Evolutionary conservation across 129 eudicot genomes (phyloP).

Genomic region (Escallonia herrerae): DNA sequence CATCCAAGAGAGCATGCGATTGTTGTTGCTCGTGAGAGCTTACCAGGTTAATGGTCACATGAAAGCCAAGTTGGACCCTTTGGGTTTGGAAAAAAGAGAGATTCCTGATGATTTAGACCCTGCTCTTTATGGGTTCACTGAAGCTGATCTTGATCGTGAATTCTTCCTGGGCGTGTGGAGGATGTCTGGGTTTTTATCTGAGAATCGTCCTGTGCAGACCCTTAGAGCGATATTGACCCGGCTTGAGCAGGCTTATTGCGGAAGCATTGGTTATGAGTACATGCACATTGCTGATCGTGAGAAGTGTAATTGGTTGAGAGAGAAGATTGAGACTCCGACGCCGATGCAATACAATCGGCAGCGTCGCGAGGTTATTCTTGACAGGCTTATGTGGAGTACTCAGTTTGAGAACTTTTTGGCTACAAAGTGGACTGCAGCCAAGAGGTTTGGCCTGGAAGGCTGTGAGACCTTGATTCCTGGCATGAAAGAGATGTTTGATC

Average conservation of each 20-base stretch:
- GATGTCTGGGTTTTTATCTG: slow-evolving; percentile 90
- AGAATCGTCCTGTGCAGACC: slow-evolving; percentile 95
- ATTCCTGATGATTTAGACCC: slow-evolving; percentile 77
- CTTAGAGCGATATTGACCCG: slow-evolving; percentile 73
- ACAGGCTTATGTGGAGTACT: slow-evolving; percentile 91
- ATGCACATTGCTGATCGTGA: slow-evolving; percentile 96
- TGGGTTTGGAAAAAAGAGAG: slow-evolving; percentile 66
- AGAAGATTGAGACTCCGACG: slow-evolving; percentile 89
- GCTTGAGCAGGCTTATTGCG: slow-evolving; percentile 95
- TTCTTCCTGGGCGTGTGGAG: slow-evolving; percentile 93
- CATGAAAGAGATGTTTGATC: slow-evolving; percentile 98
- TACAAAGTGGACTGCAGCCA: slow-evolving; percentile 96
- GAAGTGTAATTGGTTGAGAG: slow-evolving; percentile 89
- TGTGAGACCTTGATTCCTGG: slow-evolving; percentile 97
- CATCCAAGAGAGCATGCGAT: slow-evolving; percentile 90
- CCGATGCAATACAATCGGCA: slow-evolving; percentile 70
- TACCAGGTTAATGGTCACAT: slow-evolving; percentile 96
- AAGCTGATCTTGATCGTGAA: slow-evolving; percentile 93
- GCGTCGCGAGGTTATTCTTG: slow-evolving; percentile 89
- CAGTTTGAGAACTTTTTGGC: slow-evolving; percentile 97
- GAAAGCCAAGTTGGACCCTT: slow-evolving; percentile 84
- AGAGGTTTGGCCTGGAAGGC: slow-evolving; percentile 96
- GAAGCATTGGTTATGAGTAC: slow-evolving; percentile 88
- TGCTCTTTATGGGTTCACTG: slow-evolving; percentile 69
- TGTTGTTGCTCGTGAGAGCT: slow-evolving; percentile 84